Base-by-base conservation (phyloP, 108 stramenopile genomes). In the Parmales sp. region DNA sequence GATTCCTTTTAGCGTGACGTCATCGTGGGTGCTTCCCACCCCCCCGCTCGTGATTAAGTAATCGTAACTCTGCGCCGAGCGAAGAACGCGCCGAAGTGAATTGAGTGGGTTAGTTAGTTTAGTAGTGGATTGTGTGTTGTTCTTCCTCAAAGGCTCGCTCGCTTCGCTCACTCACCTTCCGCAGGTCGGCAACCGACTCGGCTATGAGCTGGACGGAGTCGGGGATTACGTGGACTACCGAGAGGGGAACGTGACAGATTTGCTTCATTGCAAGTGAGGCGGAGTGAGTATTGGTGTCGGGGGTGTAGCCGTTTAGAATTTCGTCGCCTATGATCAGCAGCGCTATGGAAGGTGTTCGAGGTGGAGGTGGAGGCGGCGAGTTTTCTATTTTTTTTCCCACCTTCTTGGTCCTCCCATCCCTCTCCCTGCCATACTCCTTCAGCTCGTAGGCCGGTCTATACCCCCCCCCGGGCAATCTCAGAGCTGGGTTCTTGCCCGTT, bases 1-100 rank as follows among this genome's bases (percentile, higher is more conserved):
- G 16, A 95, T 90, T 37, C 90, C 89, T 65, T 90, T 90, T 49
- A 97, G 86, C 1, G 96, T 97, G 9, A 97, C 90, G 80, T 97
- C 96, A 65, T 97, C 96, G 63, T 97, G 96, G 1, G 96, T 97
- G 0, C 94, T 94, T 11, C 96, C 96, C 25, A 97, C 87, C 0
- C 96, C 96, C n/a, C 96, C 96, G 34, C 84, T 86, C 20, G 96
- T 97, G 39, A 97, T 82, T 44, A 97, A 83, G 0, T 90, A 81
- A 71, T 97, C 96, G 2, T 83, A 74, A 31, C 39, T n/a, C 23
- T 28, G 8, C 13, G 38, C 76, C 45, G 88, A 39, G 16, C 88
- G 75, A 28, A 67, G 69, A 38, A 90, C 86, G 66, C 8, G 43
- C 44, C n/a, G 18, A 45, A 19, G 3, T 67, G 4, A 25, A n/a